A percentile compares a stretch with the other conserved stretches of the same genome.
These are phyloP conservation scores for Yamadazyma pseudoaaseri DNA, from an alignment of 1,139 yeast genomes.

Conservation along the genomic window DNA sequence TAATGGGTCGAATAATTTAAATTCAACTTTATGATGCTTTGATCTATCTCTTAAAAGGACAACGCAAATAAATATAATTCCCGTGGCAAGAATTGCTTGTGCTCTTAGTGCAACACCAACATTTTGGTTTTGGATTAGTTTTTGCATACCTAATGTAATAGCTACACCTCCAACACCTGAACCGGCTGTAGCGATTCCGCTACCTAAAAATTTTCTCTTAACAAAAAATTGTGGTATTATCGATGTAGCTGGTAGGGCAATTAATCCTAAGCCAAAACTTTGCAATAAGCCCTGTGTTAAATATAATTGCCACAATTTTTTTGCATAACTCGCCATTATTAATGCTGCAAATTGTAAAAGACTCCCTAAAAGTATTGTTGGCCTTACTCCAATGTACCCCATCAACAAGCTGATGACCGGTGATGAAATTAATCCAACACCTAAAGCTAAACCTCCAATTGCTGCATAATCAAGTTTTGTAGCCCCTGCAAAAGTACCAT, in stretches of 20 bases:
- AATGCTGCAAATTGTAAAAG: conserved; percentile 39
- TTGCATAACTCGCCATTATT: conserved; percentile 43
- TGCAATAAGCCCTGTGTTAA: conserved; percentile 30
- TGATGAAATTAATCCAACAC: conserved; percentile 11
- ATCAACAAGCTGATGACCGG: conserved; percentile 33
- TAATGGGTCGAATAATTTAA: conserved; percentile 3
- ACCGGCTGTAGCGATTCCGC: conserved; percentile 55
- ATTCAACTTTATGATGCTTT: conserved; percentile 14
- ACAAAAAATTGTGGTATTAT: conserved; percentile 60
- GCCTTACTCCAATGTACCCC: conserved; percentile 27
- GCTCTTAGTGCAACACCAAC: conserved; percentile 44
- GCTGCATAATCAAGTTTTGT: conserved; percentile 19
- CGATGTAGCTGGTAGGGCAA: conserved; percentile 34
- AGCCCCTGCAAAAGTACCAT: conserved; percentile 21
- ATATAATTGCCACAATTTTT: conserved; percentile 32
- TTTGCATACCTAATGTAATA: conserved; percentile 24
- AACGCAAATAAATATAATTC: conserved; percentile 23
- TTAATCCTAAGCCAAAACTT: conserved; percentile 26
- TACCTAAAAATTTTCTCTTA: conserved; percentile 30
- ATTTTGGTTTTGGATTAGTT: conserved; percentile 18
- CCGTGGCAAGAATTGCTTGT: conserved; percentile 28
- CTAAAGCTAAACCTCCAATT: conserved; percentile 24
- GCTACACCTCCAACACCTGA: conserved; percentile 18
- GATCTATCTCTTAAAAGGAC: conserved; percentile 14
- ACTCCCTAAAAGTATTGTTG: conserved; percentile 31